Evolutionary conservation across 2,329 filamentous ascomycete genomes (phyloP), one percentile per base, ranked within the genome.

Genomic region (Xylaria hypoxylon): DNA sequence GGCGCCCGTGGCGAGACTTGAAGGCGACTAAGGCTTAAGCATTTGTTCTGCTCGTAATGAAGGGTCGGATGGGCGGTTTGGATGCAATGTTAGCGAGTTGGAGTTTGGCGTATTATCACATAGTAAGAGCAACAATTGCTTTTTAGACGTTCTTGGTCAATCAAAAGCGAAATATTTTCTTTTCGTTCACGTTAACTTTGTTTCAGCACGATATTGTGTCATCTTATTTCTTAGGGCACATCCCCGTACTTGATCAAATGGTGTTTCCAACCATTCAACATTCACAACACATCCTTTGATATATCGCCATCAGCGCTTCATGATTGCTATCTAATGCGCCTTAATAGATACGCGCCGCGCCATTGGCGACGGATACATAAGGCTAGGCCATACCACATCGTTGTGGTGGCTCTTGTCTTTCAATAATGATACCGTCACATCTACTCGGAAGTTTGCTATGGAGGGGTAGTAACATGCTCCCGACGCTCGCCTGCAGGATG

Each of bases 1-100:
- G 28, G 82, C 90, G 8, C 93, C 93, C 1, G 87, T 89, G 57
- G 92, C 90, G 47, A 90, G 90, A 10, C 81, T 94, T 55, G 92
- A 95, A 81, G 92, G 91, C 0, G 92, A 95, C 79, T 95, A 66
- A 33, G 44, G 13, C 22, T 24, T 58, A 8, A 22, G 40, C 45
- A 8, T 19, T 33, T 6, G 17, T 48, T 1, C 6, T 40, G 22
- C 24, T 26, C 31, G 15, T 26, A 5, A 5, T 45, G 13, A 31
- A 5, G 28, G 35, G 11, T 15, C 10, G 35, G 26, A 11, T 28
- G 11, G 13, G 38, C 13, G 7, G 17, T 53, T 55, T 40, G 24
- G 24, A 52, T 55, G 15, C 33, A 22, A 17, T 44, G 26, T 62
- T 26, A 24, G 26, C 26, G n/a, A 31, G 31, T 13, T 40, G 60